Base-by-base conservation (phyloP, 148 eudicot genomes). In the Vaccinium macrocarpon region DNA sequence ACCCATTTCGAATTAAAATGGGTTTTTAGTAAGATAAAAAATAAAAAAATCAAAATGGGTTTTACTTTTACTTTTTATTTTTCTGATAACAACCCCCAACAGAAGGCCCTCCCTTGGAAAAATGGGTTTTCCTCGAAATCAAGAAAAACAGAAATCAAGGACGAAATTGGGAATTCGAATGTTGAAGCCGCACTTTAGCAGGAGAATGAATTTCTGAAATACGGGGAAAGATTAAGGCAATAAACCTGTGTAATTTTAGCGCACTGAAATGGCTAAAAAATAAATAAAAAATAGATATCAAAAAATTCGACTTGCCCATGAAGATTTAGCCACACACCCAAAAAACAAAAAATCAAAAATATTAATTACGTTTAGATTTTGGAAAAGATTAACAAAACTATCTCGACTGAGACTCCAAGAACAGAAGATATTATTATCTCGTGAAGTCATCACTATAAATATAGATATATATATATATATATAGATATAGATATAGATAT, bases 111-210 rank as follows among this genome's bases (percentile, higher is more conserved):
- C 38, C 38, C 0, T 35, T 32, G 35, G 35, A 32, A 50, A 82
- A 85, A 21, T 38, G 79, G 76, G 35, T 38, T 87, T 87, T 51
- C n/a, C 18, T 68, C 50, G 83, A 64, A 80, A 70, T 79, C 62
- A 74, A 46, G 80, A 83, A 83, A 79, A 83, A 12, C 80, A 51
- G 42, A 62, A 56, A 16, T 55, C 57, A 55, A 82, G 86, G 88
- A 82, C 56, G 83, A 73, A 79, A 86, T 81, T 75, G 87, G 82
- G 88, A 84, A 83, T 81, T 88, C 86, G 83, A 79, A 81, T 78
- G 88, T 83, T 64, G 49, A 80, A 77, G 64, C 83, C 86, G 83
- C 82, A 82, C 83, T 71, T 19, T 7, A 85, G 77, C 86, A 86
- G 86, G 66, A 32, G 72, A n/a, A 74, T 62, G 81, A 52, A 29